These are phyloP conservation scores for Mucor racemosus DNA, from an alignment of 371 early-diverging fungal genomes.

Conservation along the genomic window DNA sequence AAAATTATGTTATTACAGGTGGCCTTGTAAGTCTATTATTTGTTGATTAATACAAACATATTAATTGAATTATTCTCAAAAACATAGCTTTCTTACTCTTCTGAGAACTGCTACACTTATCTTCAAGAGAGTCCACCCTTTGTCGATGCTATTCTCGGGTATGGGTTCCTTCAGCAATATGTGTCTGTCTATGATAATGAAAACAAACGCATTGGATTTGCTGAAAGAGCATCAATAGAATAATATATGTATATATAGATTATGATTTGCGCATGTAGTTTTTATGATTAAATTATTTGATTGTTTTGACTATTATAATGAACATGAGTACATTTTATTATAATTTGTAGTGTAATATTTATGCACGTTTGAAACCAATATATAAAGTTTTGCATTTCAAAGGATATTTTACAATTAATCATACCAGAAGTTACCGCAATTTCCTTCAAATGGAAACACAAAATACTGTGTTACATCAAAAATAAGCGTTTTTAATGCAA, in stretches of 20 bases:
- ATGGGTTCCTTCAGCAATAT: conserved; percentile 51
- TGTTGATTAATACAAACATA: neutral
- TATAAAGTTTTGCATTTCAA: no score
- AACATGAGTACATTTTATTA: no score
- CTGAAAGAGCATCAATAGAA: conserved; percentile 20
- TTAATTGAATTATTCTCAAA: neutral
- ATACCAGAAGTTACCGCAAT: no score
- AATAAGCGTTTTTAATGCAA: no score
- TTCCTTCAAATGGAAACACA: no score
- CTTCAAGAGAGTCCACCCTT: conserved; percentile 42
- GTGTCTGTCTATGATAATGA: conserved; percentile 50
- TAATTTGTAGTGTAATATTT: no score
- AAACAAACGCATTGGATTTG: conserved; percentile 45
- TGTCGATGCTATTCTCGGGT: conserved; percentile 48
- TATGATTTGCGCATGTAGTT: neutral
- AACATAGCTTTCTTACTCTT: conserved; percentile 17
- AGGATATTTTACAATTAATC: no score
- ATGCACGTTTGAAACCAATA: no score
- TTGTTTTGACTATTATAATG: no score
- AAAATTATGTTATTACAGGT: conserved; percentile 39
- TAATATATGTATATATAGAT: neutral
- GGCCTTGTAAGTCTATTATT: conserved; percentile 30
- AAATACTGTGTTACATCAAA: no score
- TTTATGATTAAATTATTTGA: neutral
- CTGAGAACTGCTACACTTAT: conserved; percentile 43